Evolutionary conservation across 176 grass and related monocot species (phyloP), one percentile per base, ranked within the genome.

Genomic region (Zoysia pacifica): DNA sequence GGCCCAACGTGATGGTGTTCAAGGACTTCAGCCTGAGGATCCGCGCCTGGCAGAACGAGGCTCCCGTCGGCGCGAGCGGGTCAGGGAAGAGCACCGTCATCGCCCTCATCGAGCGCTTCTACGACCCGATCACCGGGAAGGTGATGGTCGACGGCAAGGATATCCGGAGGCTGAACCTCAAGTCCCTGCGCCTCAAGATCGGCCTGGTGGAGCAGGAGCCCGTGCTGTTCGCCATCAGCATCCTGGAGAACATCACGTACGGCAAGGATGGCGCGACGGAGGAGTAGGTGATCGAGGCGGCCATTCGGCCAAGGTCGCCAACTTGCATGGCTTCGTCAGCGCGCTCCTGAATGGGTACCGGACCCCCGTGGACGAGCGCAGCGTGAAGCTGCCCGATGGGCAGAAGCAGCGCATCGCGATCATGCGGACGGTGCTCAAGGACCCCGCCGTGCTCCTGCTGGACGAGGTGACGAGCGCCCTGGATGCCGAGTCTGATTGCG

Each of bases 391-490:
- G 4, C 93, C 94, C 0, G 91, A 91, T 0, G 91, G 94, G 12
- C 94, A 93, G 86, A 97, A 93, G 81, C 91, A 93, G 84, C 79
- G 94, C n/a, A 97, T 97, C 63, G 91, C 94, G 6, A 97, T 97
- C 46, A 91, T 91, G 15, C 78, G 94, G 50, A 89, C 91, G 0
- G 94, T 97, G 83, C 89, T 97, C 77, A 97, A 97, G 85, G 89
- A 97, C 65, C 91, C 91, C 28, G 79, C 91, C 6, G 78, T 97
- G 64, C 86, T 97, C 3, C 91, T 97, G 42, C 90, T 97, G 18
- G 93, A 97, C 65, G 87, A 97, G 82, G 93, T 85, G 2, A 97
- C 93, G 5, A 97, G 93, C 78, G 93, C 93, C 13, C 80, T 97
- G 11, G 93, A 97, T 61, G 90, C 87, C 2, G 93, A 97, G 74